phyloP scores from a whole-genome alignment of 352 stramenopile genomes.

The Globisporangium splendens region DNA sequence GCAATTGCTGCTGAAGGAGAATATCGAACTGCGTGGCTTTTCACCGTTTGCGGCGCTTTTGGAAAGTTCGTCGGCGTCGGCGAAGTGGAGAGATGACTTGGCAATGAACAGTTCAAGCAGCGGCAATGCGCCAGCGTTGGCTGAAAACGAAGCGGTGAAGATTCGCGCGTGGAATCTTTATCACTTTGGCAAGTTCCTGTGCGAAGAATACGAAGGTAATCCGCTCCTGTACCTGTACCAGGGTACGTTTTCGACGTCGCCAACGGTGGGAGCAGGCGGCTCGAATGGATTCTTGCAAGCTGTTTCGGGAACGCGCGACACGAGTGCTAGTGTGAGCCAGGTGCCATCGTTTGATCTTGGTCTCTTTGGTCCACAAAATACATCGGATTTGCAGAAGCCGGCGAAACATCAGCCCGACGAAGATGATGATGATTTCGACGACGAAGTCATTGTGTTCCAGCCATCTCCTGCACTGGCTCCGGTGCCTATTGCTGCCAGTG shows the following conservation, averaged over 20 bases:
- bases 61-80: conserved; percentile 7
- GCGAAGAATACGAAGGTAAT: conserved; percentile 53
- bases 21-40: conserved; percentile 68
- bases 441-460: conserved; percentile 85
- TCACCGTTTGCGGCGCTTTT: conserved; percentile 36
- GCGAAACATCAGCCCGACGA: conserved; percentile 21
- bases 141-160: conserved; percentile 44
- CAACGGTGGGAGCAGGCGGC: conserved; percentile 14
- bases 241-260: conserved; percentile 30
- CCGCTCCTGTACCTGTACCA: conserved; percentile 52
- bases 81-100: conserved; percentile 27
- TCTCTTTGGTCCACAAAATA: conserved; percentile 19
- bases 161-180: conserved; percentile 63
- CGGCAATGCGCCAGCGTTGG: conserved; percentile 17
- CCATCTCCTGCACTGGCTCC: conserved; percentile 39
- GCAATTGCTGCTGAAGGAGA: conserved; percentile 67
- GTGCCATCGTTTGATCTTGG: conserved; percentile 27
- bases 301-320: conserved; percentile 2
- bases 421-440: conserved; percentile 76
- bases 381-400: neutral
- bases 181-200: conserved; percentile 55
- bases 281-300: conserved; percentile 18
- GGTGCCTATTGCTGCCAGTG: conserved; percentile 16
- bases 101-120: conserved; percentile 5
- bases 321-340: conserved; percentile 4